Base-by-base conservation (phyloP, 2,329 filamentous ascomycete genomes). In the Pseudogymnoascus sp. region DNA sequence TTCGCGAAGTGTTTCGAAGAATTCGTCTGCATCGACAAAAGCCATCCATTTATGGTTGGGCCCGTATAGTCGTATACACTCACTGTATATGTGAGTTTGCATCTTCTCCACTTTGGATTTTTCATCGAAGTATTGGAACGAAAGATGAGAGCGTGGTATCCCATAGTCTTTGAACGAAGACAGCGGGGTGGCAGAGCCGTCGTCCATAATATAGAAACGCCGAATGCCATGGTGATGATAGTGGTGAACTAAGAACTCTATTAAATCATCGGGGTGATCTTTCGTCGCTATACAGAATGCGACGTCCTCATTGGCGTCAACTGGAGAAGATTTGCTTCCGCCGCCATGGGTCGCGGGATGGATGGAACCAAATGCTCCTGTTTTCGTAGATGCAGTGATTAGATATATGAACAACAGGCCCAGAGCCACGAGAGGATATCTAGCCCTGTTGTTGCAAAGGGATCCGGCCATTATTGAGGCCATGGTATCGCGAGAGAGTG, bases 181-280 rank as follows among this genome's bases (percentile, higher is more conserved):
- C 2, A 71, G 60, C 14, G 66, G 67, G 28, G 69, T 66, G 12
- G 63, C 58, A 2, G 68, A 69, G 2, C 68, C 67, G 58, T 71
- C 69, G 25, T 70, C 68, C 65, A 70, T 69, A 25, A 71, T 62
- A 58, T 71, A 71, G 61, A 71, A 71, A 0, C 66, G 64, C 16
- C 64, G 60, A 60, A 70, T 67, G 14, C 68, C 68, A 30, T 68
- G 41, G 49, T 71, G 66, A 38, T 69, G 63, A 61, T 69, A 71
- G 25, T 71, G 68, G 41, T 71, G 69, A 22, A 64, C 62, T 2
- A 71, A 58, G 33, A 64, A 69, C 52, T 71, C 69, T 12, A 63
- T 60, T 4, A 71, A 52, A 42, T 71, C 69, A 4, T 30, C 30
- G 11, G 28, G n/a, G 41, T 70, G 67, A 36, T 70, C 66, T 35